These are phyloP conservation scores for Saccharomycopsis lassenensis DNA, from an alignment of 805 yeast genomes.

Conservation along the genomic window DNA sequence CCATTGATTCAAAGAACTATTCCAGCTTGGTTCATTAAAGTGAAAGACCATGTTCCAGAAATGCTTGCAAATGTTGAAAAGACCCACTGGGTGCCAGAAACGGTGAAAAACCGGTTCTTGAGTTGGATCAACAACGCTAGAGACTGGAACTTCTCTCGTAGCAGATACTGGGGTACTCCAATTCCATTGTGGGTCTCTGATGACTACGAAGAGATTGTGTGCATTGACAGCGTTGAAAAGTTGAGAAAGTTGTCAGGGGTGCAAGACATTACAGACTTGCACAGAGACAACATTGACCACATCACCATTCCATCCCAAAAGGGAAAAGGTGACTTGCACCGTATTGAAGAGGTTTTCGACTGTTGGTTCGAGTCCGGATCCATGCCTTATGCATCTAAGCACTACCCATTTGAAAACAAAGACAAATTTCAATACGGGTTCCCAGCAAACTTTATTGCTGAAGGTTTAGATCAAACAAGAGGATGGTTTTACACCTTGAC, in stretches of 20 bases:
- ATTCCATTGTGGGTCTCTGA: constrained; percentile 96
- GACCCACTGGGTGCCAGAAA: constrained; percentile 91
- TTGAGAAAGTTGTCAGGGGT: constrained; percentile 77
- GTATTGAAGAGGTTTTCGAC: constrained; percentile 97
- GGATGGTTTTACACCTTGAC: constrained; percentile 99
- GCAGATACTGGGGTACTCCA: constrained; percentile 99
- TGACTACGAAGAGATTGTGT: constrained; percentile 84
- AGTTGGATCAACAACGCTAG: constrained; percentile 99
- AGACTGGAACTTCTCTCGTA: constrained; percentile 98
- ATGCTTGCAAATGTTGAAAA: constrained; percentile 77
- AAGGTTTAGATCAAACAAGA: constrained; percentile 98
- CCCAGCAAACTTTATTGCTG: constrained; percentile 97
- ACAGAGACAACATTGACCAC: constrained; percentile 85
- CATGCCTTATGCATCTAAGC: constrained; percentile 96
- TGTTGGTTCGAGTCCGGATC: constrained; percentile 99
- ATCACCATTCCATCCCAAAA: constrained; percentile 85
- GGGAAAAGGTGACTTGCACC: constrained; percentile 79
- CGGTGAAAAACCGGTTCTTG: constrained; percentile 85
- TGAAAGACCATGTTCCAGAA: constrained; percentile 76
- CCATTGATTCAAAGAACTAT: constrained; percentile 93
- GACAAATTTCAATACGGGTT: constrained; percentile 61
- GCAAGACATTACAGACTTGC: constrained; percentile 74
- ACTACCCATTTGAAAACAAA: constrained; percentile 87
- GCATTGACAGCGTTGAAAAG: constrained; percentile 86
- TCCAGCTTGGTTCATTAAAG: constrained; percentile 97